Conservation (phyloP, 768 basidiomycete species). For the Suillus decipiens region DNA sequence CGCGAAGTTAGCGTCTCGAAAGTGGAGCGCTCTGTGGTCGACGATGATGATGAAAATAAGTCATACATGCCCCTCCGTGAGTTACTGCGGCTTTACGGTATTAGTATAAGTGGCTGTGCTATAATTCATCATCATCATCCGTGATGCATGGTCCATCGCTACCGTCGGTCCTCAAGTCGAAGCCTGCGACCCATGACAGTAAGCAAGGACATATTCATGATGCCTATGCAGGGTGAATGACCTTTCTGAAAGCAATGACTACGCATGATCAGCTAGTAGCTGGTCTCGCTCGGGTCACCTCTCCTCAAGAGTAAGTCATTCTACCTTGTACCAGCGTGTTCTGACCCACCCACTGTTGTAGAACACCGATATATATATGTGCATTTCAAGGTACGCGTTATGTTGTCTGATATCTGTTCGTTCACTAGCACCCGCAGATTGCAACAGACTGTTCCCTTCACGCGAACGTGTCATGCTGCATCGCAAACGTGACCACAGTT, state of each 20-base stretch:
- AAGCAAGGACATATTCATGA: conserved; percentile 5
- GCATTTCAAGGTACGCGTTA: conserved; percentile 50
- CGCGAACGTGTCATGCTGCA: conserved; percentile 70
- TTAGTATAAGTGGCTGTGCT: neutral
- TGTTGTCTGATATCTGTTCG: neutral
- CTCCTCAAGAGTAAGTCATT: conserved; percentile 61
- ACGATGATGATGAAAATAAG: neutral
- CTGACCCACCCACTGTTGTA: conserved; percentile 26
- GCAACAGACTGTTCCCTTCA: conserved; percentile 71
- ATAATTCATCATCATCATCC: neutral
- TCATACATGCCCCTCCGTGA: neutral
- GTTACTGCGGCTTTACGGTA: neutral
- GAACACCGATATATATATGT: conserved; percentile 84
- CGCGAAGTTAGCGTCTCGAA: neutral
- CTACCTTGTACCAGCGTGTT: neutral
- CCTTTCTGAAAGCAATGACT: conserved; percentile 44
- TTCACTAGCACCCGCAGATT: conserved; percentile 43
- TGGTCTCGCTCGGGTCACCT: conserved; percentile 61
- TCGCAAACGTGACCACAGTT: conserved; percentile 71
- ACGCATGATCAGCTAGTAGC: conserved; percentile 54
- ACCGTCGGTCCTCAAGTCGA: conserved; percentile 35
- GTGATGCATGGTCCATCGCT: conserved; percentile 30
- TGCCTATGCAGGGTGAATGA: neutral
- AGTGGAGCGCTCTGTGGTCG: neutral
- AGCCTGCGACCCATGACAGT: conserved; percentile 35